Conservation (phyloP, 345 rosid species). For the Salix caprea region DNA sequence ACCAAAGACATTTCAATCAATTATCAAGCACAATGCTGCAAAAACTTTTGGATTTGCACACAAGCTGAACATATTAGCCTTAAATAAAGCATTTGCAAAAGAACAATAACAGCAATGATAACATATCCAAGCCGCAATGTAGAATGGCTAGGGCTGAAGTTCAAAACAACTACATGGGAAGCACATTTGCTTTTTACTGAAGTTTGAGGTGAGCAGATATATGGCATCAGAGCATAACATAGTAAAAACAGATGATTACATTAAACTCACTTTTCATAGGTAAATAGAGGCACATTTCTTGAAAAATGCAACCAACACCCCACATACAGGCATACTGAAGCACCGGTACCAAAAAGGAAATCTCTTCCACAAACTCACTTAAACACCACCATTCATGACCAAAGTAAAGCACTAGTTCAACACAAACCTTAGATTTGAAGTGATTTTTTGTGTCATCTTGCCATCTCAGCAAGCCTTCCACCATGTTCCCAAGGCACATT, state of each 20-base stretch:
- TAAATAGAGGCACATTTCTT: not conserved
- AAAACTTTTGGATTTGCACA: not conserved
- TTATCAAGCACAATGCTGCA: not conserved
- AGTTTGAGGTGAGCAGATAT: no score
- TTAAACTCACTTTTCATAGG: no score
- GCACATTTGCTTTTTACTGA: no score
- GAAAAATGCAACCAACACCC: not conserved
- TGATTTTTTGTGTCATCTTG: constrained; percentile 75
- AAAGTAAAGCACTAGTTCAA: not conserved
- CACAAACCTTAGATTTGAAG: constrained; percentile 80
- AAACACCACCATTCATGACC: not conserved
- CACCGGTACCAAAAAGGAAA: not conserved
- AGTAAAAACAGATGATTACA: no score
- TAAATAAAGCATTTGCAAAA: not conserved
- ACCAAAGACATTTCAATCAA: not conserved
- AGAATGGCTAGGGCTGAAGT: no score
- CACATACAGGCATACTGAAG: not conserved
- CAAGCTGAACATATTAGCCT: not conserved
- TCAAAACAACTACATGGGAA: no score
- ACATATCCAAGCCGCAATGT: not conserved
- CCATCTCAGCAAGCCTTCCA: constrained; percentile 87
- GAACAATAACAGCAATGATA: not conserved
- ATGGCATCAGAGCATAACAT: no score
- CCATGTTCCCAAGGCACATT: constrained; percentile 61
- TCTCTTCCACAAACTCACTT: not conserved